These are phyloP conservation scores for Eucalyptus regnans DNA, from an alignment of 345 rosid genomes.

Conservation along the genomic window DNA sequence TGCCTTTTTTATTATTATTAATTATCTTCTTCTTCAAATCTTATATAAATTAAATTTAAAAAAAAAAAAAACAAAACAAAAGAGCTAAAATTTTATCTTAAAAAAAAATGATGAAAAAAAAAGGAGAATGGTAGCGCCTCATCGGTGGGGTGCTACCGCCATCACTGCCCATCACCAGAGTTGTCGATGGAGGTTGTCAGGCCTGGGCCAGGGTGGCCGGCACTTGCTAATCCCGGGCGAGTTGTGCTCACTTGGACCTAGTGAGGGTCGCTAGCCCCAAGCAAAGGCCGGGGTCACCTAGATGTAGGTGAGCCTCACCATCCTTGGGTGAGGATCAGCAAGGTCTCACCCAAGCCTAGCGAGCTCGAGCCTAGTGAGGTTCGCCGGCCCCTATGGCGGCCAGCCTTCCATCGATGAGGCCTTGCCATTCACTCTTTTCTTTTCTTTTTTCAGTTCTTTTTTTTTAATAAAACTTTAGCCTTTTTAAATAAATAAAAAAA, in stretches of 20 bases:
- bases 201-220: rapidly evolving
- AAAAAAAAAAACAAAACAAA: too few relatives aligned
- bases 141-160: neutral
- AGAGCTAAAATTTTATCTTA: too few relatives aligned
- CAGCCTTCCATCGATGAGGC: neutral
- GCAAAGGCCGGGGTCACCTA: neutral
- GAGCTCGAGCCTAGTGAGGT: too few relatives aligned
- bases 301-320: neutral
- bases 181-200: neutral
- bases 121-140: neutral
- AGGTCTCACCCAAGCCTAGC: neutral
- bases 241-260: neutral
- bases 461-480: too few relatives aligned
- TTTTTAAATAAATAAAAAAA: too few relatives aligned
- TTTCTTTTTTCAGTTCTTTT: too few relatives aligned
- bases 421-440: neutral
- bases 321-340: rapidly evolving
- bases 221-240: too few relatives aligned
- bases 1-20: neutral
- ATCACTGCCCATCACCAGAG: neutral
- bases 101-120: too few relatives aligned
- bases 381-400: rapidly evolving
- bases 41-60: too few relatives aligned
- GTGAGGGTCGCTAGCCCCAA: neutral
- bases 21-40: neutral